These are phyloP conservation scores for Pezicula carpinea DNA, from an alignment of 2,329 filamentous ascomycete species.

Conservation along the genomic window DNA sequence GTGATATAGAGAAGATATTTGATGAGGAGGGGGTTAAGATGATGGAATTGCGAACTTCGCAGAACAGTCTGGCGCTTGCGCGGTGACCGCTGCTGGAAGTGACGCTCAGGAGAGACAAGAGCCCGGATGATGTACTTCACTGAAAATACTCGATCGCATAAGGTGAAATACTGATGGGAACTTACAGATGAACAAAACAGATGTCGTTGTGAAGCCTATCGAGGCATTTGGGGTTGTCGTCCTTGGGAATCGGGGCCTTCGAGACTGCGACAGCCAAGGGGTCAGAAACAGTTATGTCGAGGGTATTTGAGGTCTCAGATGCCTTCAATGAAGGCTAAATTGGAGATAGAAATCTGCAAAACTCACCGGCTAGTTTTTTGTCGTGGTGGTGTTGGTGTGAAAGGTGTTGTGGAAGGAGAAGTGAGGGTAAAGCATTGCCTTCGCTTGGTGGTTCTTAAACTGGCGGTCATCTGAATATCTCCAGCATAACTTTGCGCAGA, in stretches of 20 bases:
- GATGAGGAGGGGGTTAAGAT: slow-evolving; percentile 19
- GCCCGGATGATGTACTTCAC: slow-evolving; percentile 7
- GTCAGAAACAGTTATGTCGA: slow-evolving; percentile 15
- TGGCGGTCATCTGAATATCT: no score
- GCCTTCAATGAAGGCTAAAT: slow-evolving; percentile 8
- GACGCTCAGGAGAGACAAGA: slow-evolving; percentile 9
- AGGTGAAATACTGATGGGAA: slow-evolving; percentile 17
- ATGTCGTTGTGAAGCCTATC: slow-evolving; percentile 28
- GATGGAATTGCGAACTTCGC: slow-evolving; percentile 23
- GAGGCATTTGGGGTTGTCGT: slow-evolving; percentile 27
- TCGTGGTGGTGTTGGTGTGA: slow-evolving; percentile 10
- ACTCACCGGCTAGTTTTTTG: slow-evolving; percentile 16
- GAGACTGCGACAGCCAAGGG: slow-evolving; percentile 17
- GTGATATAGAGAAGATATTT: slow-evolving; percentile 16
- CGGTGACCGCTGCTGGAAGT: slow-evolving; percentile 15
- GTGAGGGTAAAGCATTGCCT: slow-evolving; percentile 10
- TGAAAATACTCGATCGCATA: slow-evolving; percentile 29
- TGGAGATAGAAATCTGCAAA: slow-evolving; percentile 9
- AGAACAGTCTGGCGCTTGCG: slow-evolving; percentile 18
- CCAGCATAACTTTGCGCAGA: no score
- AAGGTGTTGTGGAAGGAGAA: slow-evolving; percentile 13
- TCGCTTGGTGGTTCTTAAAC: neutral
- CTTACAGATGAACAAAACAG: slow-evolving; percentile 27
- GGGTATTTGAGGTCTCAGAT: slow-evolving; percentile 8
- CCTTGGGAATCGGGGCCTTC: slow-evolving; percentile 21